These are phyloP conservation scores for Spergularia bocconei DNA, from an alignment of 148 eudicot genomes.

Conservation along the genomic window DNA sequence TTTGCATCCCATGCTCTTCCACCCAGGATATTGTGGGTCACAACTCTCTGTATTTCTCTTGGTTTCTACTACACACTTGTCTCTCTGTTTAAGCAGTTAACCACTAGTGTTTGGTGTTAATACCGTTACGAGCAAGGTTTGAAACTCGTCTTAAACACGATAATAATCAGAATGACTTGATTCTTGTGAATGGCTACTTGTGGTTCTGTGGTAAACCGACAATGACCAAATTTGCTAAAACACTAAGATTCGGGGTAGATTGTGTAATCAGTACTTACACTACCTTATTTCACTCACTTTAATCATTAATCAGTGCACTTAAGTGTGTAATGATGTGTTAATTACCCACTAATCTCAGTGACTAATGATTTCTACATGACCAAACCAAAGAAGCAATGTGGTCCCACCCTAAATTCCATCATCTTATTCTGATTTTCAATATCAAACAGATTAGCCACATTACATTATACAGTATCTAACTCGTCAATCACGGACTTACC, in stretches of 20 bases:
- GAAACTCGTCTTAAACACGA: too few species aligned
- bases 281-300: not conserved
- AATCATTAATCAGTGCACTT: not conserved
- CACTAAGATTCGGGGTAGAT: too few species aligned
- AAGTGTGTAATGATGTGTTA: not conserved
- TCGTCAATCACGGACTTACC: conserved; percentile 36
- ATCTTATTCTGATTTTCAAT: not conserved
- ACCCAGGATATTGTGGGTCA: conserved; percentile 15
- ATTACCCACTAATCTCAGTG: conserved; percentile 11
- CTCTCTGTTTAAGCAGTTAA: too few species aligned
- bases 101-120: too few species aligned
- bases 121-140: too few species aligned
- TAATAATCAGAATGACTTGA: too few species aligned
- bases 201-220: too few species aligned
- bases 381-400: conserved; percentile 15
- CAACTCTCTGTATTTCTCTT: too few species aligned
- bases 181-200: too few species aligned
- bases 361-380: not conserved
- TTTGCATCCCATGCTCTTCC: conserved; percentile 22
- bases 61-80: too few species aligned
- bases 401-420: conserved; percentile 7
- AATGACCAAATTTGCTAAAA: too few species aligned
- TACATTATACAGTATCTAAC: conserved; percentile 18
- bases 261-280: too few species aligned
- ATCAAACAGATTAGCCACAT: conserved; percentile 12